These are phyloP conservation scores for Posidonia oceanica DNA, from an alignment of 116 monocot genomes.

Conservation along the genomic window DNA sequence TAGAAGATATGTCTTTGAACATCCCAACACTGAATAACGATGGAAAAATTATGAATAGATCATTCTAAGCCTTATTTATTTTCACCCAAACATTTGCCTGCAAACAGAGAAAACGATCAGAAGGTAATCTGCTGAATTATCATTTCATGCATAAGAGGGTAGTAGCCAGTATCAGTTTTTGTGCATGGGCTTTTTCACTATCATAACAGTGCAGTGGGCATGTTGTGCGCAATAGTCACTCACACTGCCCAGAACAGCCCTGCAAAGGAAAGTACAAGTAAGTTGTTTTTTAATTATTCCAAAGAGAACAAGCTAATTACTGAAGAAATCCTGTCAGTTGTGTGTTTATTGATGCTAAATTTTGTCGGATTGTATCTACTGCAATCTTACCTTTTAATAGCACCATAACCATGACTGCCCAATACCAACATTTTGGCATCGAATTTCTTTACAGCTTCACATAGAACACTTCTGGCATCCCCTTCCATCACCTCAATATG, in stretches of 20 bases:
- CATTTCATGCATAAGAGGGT: too few relatives aligned
- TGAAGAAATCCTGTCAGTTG: background rate
- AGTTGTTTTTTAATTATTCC: background rate
- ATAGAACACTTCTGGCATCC: slow-evolving; percentile 17
- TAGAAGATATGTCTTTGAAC: too few relatives aligned
- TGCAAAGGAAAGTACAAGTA: slow-evolving; percentile 2
- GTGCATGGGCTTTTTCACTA: slow-evolving; percentile 17
- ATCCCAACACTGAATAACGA: too few relatives aligned
- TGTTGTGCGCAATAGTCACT: slow-evolving; percentile 19
- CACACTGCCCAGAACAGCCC: slow-evolving; percentile 18
- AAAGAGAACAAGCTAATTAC: background rate
- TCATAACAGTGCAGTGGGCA: slow-evolving; percentile 18
- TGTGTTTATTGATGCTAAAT: background rate
- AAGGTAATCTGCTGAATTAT: too few relatives aligned
- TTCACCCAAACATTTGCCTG: too few relatives aligned
- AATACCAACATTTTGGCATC: slow-evolving; percentile 15
- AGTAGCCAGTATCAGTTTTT: too few relatives aligned
- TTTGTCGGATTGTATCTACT: background rate
- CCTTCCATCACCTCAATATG: slow-evolving; percentile 9
- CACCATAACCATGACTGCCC: slow-evolving; percentile 19
- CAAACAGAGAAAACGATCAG: too few relatives aligned
- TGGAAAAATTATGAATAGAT: too few relatives aligned
- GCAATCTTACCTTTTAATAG: background rate
- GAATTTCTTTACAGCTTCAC: slow-evolving; percentile 18
- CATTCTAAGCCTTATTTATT: too few relatives aligned